Conservation (phyloP, 129 eudicot species). For the Rutidosis leptorrhynchoides region DNA sequence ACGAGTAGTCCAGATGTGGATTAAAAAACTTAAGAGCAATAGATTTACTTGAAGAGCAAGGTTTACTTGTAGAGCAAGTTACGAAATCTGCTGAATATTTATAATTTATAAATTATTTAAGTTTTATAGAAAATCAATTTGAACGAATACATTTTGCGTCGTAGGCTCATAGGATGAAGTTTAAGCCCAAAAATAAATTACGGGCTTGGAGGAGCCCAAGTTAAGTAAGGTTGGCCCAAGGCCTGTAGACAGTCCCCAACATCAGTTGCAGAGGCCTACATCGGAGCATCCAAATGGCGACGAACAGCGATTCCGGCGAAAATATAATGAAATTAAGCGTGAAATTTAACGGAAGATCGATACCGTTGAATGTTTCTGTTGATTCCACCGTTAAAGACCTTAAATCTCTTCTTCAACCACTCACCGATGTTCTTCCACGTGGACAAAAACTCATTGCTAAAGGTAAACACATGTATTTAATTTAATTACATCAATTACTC, state of each 20-base stretch:
- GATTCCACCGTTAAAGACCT: conserved; percentile 73
- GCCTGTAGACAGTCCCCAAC: neutral
- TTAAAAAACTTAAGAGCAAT: no score
- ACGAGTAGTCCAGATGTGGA: no score
- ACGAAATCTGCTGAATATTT: no score
- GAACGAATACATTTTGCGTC: no score
- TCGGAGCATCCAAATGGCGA: conserved; percentile 31
- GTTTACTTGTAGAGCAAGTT: no score
- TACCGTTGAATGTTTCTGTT: conserved; percentile 46
- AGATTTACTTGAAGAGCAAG: no score
- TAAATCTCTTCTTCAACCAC: conserved; percentile 65
- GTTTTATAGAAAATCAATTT: no score
- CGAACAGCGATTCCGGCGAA: conserved; percentile 4
- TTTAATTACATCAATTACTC: neutral
- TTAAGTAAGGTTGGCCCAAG: neutral
- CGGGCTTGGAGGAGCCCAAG: neutral
- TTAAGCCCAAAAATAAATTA: neutral
- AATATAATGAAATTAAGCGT: conserved; percentile 35
- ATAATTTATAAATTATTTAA: no score
- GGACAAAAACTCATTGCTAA: conserved; percentile 92
- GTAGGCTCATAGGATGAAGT: no score
- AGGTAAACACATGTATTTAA: conserved; percentile 38
- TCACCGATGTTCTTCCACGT: conserved; percentile 93
- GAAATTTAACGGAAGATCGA: conserved; percentile 66
- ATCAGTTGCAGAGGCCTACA: neutral